A percentile compares a stretch with the other conserved stretches of the same genome.
Conservation (phyloP, 2,329 filamentous ascomycete genomes). For the Aureobasidium sp. region DNA sequence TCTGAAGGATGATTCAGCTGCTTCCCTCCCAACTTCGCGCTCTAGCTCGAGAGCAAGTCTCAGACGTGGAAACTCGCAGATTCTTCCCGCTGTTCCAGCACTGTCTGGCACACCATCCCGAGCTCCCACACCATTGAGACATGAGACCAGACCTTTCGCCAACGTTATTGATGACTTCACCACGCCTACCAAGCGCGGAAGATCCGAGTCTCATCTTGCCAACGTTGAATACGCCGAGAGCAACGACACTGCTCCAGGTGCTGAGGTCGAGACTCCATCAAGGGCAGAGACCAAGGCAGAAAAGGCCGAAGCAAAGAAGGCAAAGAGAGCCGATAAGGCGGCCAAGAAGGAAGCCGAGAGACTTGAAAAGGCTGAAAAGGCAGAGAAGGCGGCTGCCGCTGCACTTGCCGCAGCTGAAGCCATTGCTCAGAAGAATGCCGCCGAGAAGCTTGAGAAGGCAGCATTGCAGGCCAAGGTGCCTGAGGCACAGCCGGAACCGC, state of each 20-base stretch:
- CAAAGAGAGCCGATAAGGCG: slow-evolving; percentile 20
- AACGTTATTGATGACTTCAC: not conserved
- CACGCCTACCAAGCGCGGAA: slow-evolving; percentile 11
- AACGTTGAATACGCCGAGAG: slow-evolving; percentile 2
- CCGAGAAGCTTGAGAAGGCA: slow-evolving; percentile 2
- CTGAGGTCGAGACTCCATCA: not conserved
- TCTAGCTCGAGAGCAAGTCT: slow-evolving; percentile 31
- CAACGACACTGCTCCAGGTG: not conserved
- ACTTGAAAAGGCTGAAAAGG: slow-evolving; percentile 8
- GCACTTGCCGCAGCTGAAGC: not conserved
- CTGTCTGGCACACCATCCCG: slow-evolving; percentile 32
- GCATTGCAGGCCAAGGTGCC: slow-evolving; percentile 17
- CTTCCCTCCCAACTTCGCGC: slow-evolving; percentile 22
- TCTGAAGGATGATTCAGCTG: slow-evolving; percentile 9
- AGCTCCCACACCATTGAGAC: slow-evolving; percentile 25
- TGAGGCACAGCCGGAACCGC: slow-evolving; percentile 16
- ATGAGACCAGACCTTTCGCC: slow-evolving; percentile 14
- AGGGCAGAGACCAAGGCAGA: slow-evolving; percentile 12
- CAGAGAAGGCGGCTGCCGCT: slow-evolving; percentile 10
- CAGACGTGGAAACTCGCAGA: slow-evolving; percentile 25
- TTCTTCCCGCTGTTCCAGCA: slow-evolving; percentile 35
- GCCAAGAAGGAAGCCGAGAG: slow-evolving; percentile 11
- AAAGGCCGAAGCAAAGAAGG: slow-evolving; percentile 6
- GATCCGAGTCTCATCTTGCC: slow-evolving; percentile 7
- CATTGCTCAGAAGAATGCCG: not conserved